phyloP scores from a whole-genome alignment of 2,329 filamentous ascomycete species.

The Trichoderma simmonsii region DNA sequence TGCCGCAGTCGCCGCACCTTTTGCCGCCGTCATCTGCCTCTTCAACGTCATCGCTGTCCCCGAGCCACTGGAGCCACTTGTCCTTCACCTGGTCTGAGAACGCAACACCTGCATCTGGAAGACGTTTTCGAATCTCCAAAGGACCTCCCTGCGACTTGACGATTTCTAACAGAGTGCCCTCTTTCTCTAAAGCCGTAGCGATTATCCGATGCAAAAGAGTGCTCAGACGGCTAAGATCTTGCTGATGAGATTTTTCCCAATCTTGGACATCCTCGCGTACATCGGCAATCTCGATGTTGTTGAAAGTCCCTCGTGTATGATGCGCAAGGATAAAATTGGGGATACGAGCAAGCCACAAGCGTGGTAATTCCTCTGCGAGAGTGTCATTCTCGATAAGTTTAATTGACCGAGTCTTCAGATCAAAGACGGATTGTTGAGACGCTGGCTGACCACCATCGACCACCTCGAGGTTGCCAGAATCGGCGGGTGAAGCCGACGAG shows the following conservation, averaged over 20 bases:
- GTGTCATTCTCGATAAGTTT: conserved; percentile 27
- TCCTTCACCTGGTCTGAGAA: conserved; percentile 25
- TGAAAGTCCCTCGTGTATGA: conserved; percentile 37
- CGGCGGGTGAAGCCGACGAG: neutral
- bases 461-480: conserved; percentile 17
- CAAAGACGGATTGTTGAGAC: conserved; percentile 37
- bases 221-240: conserved; percentile 30
- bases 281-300: conserved; percentile 34
- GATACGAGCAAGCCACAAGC: conserved; percentile 41
- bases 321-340: conserved; percentile 41
- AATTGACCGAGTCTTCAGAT: conserved; percentile 43
- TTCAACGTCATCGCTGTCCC: neutral
- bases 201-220: conserved; percentile 25
- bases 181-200: conserved; percentile 4
- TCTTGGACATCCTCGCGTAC: conserved; percentile 29
- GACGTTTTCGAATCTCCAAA: conserved; percentile 29
- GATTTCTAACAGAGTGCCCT: conserved; percentile 27
- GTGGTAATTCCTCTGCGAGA: conserved; percentile 38
- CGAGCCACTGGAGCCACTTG: conserved; percentile 28
- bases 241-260: conserved; percentile 37
- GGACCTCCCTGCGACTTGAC: conserved; percentile 15
- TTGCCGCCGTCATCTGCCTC: conserved; percentile 10
- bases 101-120: conserved; percentile 23
- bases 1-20: conserved; percentile 16
- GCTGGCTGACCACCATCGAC: conserved; percentile 27